phyloP scores from a whole-genome alignment of 345 rosid genomes.

The Eucalyptus grandis region DNA sequence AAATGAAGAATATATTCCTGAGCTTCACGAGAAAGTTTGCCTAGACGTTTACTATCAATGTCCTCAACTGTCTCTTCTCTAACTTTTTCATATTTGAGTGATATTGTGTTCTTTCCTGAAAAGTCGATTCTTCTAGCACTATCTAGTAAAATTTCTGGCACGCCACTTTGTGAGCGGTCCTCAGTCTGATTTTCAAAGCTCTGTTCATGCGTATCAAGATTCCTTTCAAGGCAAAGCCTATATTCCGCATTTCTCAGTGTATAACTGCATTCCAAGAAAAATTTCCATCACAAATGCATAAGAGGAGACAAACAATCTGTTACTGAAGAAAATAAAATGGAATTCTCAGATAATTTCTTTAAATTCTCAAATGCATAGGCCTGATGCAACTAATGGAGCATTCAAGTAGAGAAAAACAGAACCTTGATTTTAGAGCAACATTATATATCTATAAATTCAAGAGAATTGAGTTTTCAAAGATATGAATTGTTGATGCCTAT shows the following conservation, averaged over 20 bases:
- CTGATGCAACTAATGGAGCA: not conserved
- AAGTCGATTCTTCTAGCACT: slow-evolving; percentile 7
- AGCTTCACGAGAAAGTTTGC: slow-evolving; percentile 64
- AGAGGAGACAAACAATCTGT: not conserved
- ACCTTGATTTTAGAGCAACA: not conserved
- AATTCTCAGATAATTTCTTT: not conserved
- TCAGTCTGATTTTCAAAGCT: slow-evolving; percentile 19
- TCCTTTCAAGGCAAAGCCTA: slow-evolving; percentile 84
- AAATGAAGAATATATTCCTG: slow-evolving; percentile 55
- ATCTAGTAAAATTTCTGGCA: slow-evolving; percentile 25
- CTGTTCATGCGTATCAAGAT: slow-evolving; percentile 46
- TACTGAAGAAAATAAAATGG: not conserved
- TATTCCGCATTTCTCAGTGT: slow-evolving; percentile 89
- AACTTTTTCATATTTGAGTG: slow-evolving; percentile 12
- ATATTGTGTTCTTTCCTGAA: slow-evolving; percentile 10
- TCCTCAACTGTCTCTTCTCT: slow-evolving; percentile 16
- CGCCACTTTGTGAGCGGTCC: slow-evolving; percentile 14
- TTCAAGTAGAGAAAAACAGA: not conserved
- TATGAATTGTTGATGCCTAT: not conserved
- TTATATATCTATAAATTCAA: not conserved
- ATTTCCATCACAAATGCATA: not conserved
- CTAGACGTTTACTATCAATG: slow-evolving; percentile 32
- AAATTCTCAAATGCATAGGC: not conserved
- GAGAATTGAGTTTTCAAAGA: not conserved
- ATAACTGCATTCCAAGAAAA: slow-evolving; percentile 36